Percentiles rank a stretch among this genome's conserved stretches.
phyloP scores from a whole-genome alignment of 257 asterid species.

The Solanum megistacrolobum region DNA sequence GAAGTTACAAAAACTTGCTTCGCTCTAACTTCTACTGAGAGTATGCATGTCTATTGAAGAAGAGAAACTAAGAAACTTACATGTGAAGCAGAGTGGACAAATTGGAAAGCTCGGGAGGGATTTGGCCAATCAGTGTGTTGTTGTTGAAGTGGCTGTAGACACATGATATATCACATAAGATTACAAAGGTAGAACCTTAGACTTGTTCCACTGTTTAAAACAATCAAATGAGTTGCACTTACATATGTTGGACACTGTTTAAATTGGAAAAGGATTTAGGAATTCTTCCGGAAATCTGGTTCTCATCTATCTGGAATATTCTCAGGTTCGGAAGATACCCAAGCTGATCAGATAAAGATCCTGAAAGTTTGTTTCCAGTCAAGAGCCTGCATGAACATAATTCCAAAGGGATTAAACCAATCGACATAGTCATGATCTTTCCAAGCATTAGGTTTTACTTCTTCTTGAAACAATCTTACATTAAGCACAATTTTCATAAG shows the following conservation, averaged over 20 bases:
- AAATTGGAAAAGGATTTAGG: constrained; percentile 30
- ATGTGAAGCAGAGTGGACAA: constrained; percentile 26
- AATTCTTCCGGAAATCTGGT: constrained; percentile 35
- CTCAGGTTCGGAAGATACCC: constrained; percentile 23
- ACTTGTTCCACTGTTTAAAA: not conserved
- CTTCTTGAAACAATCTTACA: not conserved
- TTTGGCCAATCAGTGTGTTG: constrained; percentile 39
- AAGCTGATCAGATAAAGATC: constrained; percentile 31
- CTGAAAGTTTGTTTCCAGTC: constrained; percentile 35
- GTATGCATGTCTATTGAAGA: not conserved
- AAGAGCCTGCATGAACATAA: constrained; percentile 26
- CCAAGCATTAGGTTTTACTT: not conserved
- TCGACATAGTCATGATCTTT: not conserved
- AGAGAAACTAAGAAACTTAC: constrained; percentile 17
- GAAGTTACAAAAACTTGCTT: not conserved
- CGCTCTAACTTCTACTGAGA: not conserved
- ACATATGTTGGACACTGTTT: constrained; percentile 28
- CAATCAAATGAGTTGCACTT: not conserved
- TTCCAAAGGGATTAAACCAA: not conserved
- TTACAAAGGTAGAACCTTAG: not conserved
- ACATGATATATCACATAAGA: not conserved
- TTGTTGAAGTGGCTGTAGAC: constrained; percentile 44
- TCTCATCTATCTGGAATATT: constrained; percentile 36
- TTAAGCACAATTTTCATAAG: not conserved
- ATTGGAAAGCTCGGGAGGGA: constrained; percentile 27